These are phyloP conservation scores for Heliosperma pusillum DNA, from an alignment of 148 eudicot genomes.

Conservation along the genomic window DNA sequence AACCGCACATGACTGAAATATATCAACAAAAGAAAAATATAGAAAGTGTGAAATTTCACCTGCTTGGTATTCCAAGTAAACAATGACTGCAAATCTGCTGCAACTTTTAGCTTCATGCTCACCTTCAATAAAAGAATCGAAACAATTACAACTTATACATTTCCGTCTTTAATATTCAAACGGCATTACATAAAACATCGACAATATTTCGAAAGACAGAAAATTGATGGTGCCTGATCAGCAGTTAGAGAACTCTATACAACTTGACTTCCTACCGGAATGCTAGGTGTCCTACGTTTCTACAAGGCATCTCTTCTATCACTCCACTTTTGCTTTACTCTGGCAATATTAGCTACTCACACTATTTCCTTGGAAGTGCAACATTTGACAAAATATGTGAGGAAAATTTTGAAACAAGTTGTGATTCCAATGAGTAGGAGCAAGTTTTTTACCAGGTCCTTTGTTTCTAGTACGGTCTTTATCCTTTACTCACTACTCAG, in stretches of 20 bases:
- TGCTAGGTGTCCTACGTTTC: neutral
- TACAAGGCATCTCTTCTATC: neutral
- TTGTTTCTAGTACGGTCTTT: neutral
- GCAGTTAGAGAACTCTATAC: neutral
- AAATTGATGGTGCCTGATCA: neutral
- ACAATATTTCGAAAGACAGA: neutral
- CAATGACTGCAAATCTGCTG: conserved; percentile 73
- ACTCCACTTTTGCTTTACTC: neutral
- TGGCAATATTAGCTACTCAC: neutral
- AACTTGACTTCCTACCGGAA: neutral
- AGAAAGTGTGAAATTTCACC: conserved; percentile 33
- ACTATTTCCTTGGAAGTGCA: too few relatives aligned
- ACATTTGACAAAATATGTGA: too few relatives aligned
- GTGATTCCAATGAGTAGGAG: too few relatives aligned
- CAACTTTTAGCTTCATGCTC: conserved; percentile 56
- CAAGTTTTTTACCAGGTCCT: neutral
- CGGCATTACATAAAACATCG: too few relatives aligned
- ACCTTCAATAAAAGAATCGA: conserved; percentile 38
- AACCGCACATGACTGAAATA: too few relatives aligned
- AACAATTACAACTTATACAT: neutral
- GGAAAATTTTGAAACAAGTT: too few relatives aligned
- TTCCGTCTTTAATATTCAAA: too few relatives aligned
- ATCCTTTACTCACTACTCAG: neutral
- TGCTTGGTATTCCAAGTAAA: conserved; percentile 97
- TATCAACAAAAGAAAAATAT: neutral